Conservation (phyloP, 148 eudicot species). For the Arctostaphylos glauca region DNA sequence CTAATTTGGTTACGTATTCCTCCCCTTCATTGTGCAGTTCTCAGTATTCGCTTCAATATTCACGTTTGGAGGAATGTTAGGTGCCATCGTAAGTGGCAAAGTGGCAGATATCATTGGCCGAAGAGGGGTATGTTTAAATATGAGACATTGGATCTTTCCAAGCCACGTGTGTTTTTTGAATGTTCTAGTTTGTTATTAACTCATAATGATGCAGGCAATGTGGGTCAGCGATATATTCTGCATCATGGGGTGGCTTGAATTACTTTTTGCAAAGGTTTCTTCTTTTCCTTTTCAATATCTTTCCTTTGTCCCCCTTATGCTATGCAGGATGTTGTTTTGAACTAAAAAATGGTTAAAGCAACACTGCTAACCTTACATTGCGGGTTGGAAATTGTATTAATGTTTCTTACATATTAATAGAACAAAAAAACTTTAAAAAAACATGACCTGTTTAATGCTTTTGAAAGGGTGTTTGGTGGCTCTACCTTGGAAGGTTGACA, state of each 20-base stretch:
- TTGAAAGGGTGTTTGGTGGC: constrained; percentile 45
- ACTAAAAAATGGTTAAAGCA: neutral
- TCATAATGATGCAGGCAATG: constrained; percentile 40
- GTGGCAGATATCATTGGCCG: constrained; percentile 53
- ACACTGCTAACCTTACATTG: neutral
- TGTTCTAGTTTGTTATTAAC: neutral
- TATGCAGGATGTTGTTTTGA: neutral
- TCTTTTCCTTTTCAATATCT: neutral
- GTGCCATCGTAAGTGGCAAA: constrained; percentile 50
- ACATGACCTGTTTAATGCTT: neutral
- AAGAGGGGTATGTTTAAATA: constrained; percentile 34
- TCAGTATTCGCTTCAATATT: constrained; percentile 24
- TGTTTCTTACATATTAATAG: neutral
- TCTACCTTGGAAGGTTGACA: constrained; percentile 55
- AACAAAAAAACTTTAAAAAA: neutral
- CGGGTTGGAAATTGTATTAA: neutral
- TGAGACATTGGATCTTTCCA: neutral
- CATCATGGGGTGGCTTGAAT: constrained; percentile 43
- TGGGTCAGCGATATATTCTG: constrained; percentile 11
- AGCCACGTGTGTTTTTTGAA: neutral
- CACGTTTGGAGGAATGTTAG: constrained; percentile 54
- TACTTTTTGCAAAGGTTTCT: constrained; percentile 50
- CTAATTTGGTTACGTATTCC: neutral
- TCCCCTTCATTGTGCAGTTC: neutral
- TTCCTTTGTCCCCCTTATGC: neutral